Percentiles rank a stretch among this genome's conserved stretches.
These are phyloP conservation scores for Fulvia fulva DNA, from an alignment of 2,329 filamentous ascomycete genomes.

Conservation along the genomic window DNA sequence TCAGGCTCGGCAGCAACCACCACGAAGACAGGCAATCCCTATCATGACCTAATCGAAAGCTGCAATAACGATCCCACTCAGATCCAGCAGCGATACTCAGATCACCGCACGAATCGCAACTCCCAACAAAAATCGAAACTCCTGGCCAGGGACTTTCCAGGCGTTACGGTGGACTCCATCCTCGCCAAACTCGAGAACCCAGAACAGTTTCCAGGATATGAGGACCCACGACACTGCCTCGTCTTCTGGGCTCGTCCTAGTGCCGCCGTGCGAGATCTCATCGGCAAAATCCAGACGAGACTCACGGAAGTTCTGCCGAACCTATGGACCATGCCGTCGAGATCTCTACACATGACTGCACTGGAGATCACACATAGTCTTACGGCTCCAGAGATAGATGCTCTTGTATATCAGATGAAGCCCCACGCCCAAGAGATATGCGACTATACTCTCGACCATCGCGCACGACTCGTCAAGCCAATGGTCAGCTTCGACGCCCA, in stretches of 20 bases:
- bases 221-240: conserved; percentile 74
- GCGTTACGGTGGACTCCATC: conserved; percentile 71
- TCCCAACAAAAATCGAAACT: conserved; percentile 71
- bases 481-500: conserved; percentile 79
- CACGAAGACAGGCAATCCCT: conserved; percentile 61
- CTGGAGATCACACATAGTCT: conserved; percentile 81
- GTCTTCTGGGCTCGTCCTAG: conserved; percentile 87
- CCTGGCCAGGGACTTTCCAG: conserved; percentile 62
- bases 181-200: conserved; percentile 65
- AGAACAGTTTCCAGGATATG: conserved; percentile 62
- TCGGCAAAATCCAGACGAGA: conserved; percentile 64
- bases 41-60: conserved; percentile 65
- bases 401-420: conserved; percentile 56
- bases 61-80: conserved; percentile 63
- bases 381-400: conserved; percentile 63
- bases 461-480: conserved; percentile 74
- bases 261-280: conserved; percentile 62
- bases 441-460: conserved; percentile 63
- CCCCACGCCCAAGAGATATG: conserved; percentile 57
- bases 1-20: conserved; percentile 23
- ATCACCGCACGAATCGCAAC: conserved; percentile 72
- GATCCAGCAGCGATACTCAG: conserved; percentile 68
- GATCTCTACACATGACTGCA: conserved; percentile 77
- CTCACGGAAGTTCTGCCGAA: conserved; percentile 65
- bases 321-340: conserved; percentile 80